Conservation (phyloP, 2,329 filamentous ascomycete genomes). For the Verticillium dahliae region DNA sequence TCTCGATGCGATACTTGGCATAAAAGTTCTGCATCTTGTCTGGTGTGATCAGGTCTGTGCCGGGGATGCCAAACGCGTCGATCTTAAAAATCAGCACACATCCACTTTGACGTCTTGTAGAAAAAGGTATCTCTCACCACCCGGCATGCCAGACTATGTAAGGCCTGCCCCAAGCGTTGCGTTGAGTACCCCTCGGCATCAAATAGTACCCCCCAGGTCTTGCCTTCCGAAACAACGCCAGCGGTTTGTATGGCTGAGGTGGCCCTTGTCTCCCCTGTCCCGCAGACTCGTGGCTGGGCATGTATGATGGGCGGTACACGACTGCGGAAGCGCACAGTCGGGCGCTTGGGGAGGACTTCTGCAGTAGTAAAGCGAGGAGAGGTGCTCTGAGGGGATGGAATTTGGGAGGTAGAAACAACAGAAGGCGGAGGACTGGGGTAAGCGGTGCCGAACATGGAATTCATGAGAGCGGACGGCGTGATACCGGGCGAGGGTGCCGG, state of each 20-base stretch:
- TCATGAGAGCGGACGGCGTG: background rate
- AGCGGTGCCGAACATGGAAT: background rate
- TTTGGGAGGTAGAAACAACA: background rate
- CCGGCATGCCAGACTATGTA: conserved; percentile 67
- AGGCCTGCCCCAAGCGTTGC: conserved; percentile 59
- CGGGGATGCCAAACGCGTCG: conserved; percentile 14
- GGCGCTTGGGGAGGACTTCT: background rate
- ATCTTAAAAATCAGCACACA: conserved; percentile 16
- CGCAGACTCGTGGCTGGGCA: background rate
- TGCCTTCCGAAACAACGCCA: conserved; percentile 35
- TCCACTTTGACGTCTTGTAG: background rate
- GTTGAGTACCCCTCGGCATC: conserved; percentile 62
- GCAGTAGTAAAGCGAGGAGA: background rate
- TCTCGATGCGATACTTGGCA: conserved; percentile 52
- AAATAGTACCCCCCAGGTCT: conserved; percentile 73
- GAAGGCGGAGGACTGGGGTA: conserved; percentile 4
- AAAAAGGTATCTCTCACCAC: conserved; percentile 34
- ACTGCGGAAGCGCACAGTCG: conserved; percentile 5
- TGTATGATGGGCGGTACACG: conserved; percentile 6
- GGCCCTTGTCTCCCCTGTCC: background rate
- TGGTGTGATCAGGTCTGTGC: conserved; percentile 61
- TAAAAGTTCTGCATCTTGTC: conserved; percentile 72
- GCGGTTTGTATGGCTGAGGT: background rate
- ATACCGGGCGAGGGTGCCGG: background rate
- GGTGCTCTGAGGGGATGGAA: background rate